Evolutionary conservation across 2,329 filamentous ascomycete genomes (phyloP), one percentile per base, ranked within the genome.

Genomic region (Alternaria consortialis): DNA sequence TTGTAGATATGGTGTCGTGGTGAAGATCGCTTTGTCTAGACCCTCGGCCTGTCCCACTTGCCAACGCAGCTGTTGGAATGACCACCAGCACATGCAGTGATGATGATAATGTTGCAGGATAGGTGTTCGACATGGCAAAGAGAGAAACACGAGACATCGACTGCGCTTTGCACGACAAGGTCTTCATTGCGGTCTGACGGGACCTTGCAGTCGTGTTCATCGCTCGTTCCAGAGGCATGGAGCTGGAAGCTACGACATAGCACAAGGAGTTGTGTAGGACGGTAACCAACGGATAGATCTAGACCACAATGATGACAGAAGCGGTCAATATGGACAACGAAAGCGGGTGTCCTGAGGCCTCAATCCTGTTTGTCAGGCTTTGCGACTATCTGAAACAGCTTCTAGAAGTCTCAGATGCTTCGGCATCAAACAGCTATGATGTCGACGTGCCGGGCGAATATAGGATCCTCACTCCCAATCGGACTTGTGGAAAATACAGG

Each of bases 321-420:
- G 31, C 31, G 25, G 15, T 50, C 31, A 50, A n/a, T 13, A 13
- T 25, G 2, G 13, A 29, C 37, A 13, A 11, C 20, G 37, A 40
- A 25, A 53, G 27, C 37, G 17, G 27, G 39, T 37, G 39, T 36
- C 42, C n/a, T 40, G 7, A 39, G 36, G 56, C n/a, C n/a, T 46
- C 23, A 9, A 25, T 40, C 40, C 32, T 47, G 44, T 36, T 37
- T 9, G 56, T 7, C 11, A 46, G 51, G 51, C 51, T 50, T 40
- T 50, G 43, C 40, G 36, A 17, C n/a, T 27, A 36, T 53, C 40
- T 70, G 70, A 72, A 72, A 73, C 67, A 48, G 50, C 60, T 73
- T 68, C 60, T 69, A 63, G 68, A 72, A 67, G 68, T 65, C 53
- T 66, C 61, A 58, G 52, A 53, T 44, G 56, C 56, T 48, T 63